Base-by-base conservation (phyloP, 805 yeast species). In the Saccharomycopsis sp. region DNA sequence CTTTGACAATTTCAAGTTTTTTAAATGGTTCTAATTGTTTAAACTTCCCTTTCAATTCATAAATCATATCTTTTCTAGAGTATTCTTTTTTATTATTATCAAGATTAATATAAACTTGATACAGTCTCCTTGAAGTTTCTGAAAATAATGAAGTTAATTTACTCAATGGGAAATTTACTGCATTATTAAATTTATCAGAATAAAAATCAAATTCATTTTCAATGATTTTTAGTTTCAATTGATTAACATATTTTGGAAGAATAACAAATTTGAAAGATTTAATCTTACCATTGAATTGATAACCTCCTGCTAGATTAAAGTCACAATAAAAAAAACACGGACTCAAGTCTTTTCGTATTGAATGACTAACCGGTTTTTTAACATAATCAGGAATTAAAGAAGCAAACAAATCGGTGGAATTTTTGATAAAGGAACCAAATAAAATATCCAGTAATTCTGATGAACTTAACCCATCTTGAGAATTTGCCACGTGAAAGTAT, bases 211-310 rank as follows among this genome's bases (percentile, higher is more conserved):
- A 29, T 4, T 23, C 28, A 3, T 34, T 21, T 13, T 23, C 23
- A 13, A 27, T 13, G 10, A 39, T 17, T 14, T 19, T 12, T n/a
- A 3, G 13, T 5, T 21, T 31, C 3, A 27, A 8, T 9, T 4
- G 14, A 4, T 14, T 18, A 6, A 34, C 18, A 25, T 26, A 18
- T 13, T 10, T 8, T 6, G 26, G n/a, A n/a, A 23, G 21, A 3
- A 15, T 3, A 4, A 33, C 9, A 29, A 13, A 39, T 17, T 33
- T 26, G 18, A 31, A 31, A 10, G 4, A 29, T 28, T 39, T 39
- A 18, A 21, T 19, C 17, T 27, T 39, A 14, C 42, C 42, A 5
- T 12, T n/a, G 18, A 39, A 39, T 4, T 9, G n/a, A 28, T 31
- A 39, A 5, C 42, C 42, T 3, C 19, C 42, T 13, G 30, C 23